These are phyloP conservation scores for Retiboletus fuscus DNA, from an alignment of 1,284 basidiomycete genomes.

Conservation along the genomic window DNA sequence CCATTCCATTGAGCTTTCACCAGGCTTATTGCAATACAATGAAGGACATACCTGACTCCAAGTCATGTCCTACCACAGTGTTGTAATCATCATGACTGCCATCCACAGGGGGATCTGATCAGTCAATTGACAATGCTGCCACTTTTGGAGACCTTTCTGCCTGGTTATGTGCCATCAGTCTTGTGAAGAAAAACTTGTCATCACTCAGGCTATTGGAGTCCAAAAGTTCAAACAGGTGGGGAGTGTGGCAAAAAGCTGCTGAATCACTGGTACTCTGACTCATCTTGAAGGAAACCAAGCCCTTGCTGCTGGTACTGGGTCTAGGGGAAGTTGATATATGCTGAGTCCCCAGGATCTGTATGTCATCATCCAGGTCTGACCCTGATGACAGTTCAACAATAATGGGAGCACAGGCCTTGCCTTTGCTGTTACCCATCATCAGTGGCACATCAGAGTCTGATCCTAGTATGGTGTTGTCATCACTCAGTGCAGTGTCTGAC, in stretches of 20 bases:
- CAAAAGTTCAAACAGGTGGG: background rate
- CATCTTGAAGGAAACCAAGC: no score
- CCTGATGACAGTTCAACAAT: background rate
- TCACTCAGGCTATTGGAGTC: background rate
- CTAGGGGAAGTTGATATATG: background rate
- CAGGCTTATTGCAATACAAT: no score
- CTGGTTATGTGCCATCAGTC: background rate
- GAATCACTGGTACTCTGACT: no score
- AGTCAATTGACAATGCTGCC: background rate
- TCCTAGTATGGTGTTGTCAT: background rate
- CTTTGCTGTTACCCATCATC: background rate
- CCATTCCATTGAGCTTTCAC: no score
- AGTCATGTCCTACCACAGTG: no score
- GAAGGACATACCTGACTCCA: no score
- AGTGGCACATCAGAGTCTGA: background rate
- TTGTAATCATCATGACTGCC: background rate
- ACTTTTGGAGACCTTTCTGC: background rate
- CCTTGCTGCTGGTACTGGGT: no score
- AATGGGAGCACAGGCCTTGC: background rate
- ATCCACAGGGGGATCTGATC: background rate
- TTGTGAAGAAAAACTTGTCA: background rate
- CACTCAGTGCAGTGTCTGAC: no score
- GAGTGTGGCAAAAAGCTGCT: no score
- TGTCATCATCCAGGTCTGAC: background rate
- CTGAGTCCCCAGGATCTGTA: background rate